phyloP scores from a whole-genome alignment of 192 early-diverging fungal genomes.

The Coemansia aciculifera region DNA sequence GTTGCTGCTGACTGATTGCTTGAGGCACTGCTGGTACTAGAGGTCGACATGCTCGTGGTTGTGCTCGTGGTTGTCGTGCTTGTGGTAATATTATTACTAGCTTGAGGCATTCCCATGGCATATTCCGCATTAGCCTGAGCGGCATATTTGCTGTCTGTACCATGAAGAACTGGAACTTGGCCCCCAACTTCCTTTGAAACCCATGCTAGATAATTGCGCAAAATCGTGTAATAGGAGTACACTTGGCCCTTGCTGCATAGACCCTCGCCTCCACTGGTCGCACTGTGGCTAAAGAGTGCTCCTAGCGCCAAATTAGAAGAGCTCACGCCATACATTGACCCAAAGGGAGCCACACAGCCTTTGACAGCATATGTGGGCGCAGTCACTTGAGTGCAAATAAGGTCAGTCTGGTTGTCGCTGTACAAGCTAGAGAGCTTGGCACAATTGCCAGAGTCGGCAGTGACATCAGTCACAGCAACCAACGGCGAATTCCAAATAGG shows the following conservation, averaged over 20 bases:
- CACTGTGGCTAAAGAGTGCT: neutral
- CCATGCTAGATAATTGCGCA: constrained; percentile 6
- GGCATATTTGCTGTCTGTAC: neutral
- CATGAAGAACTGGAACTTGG: constrained; percentile 1
- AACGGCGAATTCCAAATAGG: neutral
- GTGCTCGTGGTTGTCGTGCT: neutral
- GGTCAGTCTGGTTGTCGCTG: neutral
- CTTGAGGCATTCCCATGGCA: neutral
- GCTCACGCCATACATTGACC: neutral
- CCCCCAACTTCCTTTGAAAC: neutral
- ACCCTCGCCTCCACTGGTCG: neutral
- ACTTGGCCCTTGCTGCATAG: constrained; percentile 1
- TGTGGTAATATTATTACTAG: neutral
- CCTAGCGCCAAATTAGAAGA: neutral
- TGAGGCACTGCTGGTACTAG: neutral
- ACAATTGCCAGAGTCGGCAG: neutral
- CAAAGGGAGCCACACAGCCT: neutral
- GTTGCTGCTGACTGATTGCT: neutral
- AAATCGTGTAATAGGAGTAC: neutral
- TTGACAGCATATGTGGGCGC: neutral
- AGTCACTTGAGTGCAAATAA: constrained; percentile 6
- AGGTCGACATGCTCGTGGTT: neutral
- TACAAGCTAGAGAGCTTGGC: neutral
- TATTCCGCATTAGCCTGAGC: neutral
- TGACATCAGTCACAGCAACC: neutral